Conservation (phyloP, 768 basidiomycete genomes). For the Lactarius deliciosus region DNA sequence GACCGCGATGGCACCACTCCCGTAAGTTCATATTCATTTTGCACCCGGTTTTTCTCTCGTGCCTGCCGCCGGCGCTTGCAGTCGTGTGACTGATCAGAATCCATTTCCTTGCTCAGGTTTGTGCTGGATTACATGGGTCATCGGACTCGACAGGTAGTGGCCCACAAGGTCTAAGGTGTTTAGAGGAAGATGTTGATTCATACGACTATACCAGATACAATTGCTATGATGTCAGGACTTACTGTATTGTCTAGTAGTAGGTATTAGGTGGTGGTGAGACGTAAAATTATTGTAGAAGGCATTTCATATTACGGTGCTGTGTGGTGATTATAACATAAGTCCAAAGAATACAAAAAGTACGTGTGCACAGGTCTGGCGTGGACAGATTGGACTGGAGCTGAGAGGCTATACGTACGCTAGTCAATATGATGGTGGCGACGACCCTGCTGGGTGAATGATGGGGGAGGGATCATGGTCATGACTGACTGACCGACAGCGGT, state of each 20-base stretch:
- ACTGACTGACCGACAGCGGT: neutral
- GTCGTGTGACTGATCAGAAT: neutral
- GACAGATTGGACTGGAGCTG: neutral
- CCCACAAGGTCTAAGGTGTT: neutral
- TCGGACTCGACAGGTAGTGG: neutral
- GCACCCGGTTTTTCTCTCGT: neutral
- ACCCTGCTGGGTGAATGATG: neutral
- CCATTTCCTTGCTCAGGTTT: neutral
- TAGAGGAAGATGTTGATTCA: neutral
- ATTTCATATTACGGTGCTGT: neutral
- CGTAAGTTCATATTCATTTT: constrained; percentile 41
- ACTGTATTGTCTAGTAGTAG: too few relatives aligned
- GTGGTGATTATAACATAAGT: neutral
- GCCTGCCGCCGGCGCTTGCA: neutral
- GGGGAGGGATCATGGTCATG: neutral
- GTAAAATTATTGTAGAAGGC: neutral
- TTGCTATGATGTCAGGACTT: neutral
- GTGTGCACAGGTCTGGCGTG: neutral
- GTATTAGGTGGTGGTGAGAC: neutral
- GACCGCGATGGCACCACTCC: constrained; percentile 43
- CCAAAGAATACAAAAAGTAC: neutral
- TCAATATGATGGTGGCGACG: neutral
- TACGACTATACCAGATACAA: neutral
- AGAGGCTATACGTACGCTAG: neutral
- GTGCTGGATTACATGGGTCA: constrained; percentile 8